A percentile compares a stretch with the other conserved stretches of the same genome.
These are phyloP conservation scores for Dothiorella sarmentorum DNA, from an alignment of 2,329 filamentous ascomycete species.

Conservation along the genomic window DNA sequence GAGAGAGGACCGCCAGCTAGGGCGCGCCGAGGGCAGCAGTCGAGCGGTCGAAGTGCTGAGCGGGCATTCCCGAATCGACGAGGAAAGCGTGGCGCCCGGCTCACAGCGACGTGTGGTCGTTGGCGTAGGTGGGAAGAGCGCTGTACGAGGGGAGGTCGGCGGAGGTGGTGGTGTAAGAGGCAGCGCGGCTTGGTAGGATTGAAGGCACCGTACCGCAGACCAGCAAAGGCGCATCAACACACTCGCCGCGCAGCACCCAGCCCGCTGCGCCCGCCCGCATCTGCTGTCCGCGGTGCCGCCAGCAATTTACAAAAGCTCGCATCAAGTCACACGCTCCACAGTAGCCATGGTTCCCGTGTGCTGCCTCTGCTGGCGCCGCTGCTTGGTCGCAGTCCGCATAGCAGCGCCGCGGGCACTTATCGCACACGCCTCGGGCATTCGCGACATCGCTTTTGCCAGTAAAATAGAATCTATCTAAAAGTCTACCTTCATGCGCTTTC, in stretches of 20 bases:
- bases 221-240: constrained; percentile 16
- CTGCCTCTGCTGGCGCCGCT: not conserved
- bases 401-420: constrained; percentile 2
- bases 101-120: constrained; percentile 5
- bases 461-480: constrained; percentile 3
- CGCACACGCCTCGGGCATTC: not conserved
- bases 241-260: not conserved
- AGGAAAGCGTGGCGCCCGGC: not conserved
- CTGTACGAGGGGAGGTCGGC: constrained; percentile 13
- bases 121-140: constrained; percentile 3
- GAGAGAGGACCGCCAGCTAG: constrained; percentile 15
- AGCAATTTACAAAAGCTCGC: not conserved
- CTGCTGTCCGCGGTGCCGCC: not conserved
- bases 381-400: not conserved
- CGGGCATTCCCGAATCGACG: constrained; percentile 9
- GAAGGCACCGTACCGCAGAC: constrained; percentile 16
- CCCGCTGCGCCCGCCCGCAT: constrained; percentile 2
- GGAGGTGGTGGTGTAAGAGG: constrained; percentile 15
- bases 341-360: not conserved
- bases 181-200: constrained; percentile 16
- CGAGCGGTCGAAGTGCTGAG: not conserved
- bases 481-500: not conserved
- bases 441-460: not conserved
- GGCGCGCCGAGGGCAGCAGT: constrained; percentile 17
- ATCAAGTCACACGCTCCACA: not conserved